Conservation (phyloP, 2,329 filamentous ascomycete genomes). For the Trematosphaeria pertusa region DNA sequence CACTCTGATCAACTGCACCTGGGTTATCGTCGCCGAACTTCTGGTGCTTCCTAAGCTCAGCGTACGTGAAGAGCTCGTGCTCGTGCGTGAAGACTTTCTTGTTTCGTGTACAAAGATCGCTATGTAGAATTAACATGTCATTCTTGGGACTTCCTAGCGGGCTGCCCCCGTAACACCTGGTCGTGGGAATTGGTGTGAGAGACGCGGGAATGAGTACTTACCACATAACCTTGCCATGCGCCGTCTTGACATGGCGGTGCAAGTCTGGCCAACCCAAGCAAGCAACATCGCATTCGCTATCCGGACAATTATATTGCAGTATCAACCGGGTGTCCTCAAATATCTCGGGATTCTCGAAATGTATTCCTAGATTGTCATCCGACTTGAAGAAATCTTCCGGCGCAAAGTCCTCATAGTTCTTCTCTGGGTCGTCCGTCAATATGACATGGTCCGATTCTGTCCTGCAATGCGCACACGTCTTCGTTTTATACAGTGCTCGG, state of each 20-base stretch:
- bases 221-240: slow-evolving; percentile 88
- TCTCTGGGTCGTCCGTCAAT: slow-evolving; percentile 85
- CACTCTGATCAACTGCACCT: slow-evolving; percentile 88
- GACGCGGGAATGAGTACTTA: no score
- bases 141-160: no score
- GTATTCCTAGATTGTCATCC: slow-evolving; percentile 88
- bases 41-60: slow-evolving; percentile 86
- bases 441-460: slow-evolving; percentile 82
- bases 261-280: slow-evolving; percentile 82
- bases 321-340: slow-evolving; percentile 89
- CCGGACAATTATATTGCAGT: slow-evolving; percentile 93
- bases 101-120: slow-evolving; percentile 87
- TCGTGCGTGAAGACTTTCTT: slow-evolving; percentile 99
- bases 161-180: no score
- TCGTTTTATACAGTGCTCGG: slow-evolving; percentile 93
- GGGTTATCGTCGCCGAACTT: slow-evolving; percentile 88
- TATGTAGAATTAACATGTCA: slow-evolving; percentile 33
- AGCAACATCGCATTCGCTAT: slow-evolving; percentile 81
- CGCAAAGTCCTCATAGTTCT: slow-evolving; percentile 84
- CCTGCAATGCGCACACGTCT: slow-evolving; percentile 95
- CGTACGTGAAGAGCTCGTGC: slow-evolving; percentile 85
- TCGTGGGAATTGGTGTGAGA: no score
- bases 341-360: slow-evolving; percentile 87
- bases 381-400: slow-evolving; percentile 74
- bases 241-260: slow-evolving; percentile 79